Conservation (phyloP, 257 asterid species). For the Solanum stenotomum region DNA sequence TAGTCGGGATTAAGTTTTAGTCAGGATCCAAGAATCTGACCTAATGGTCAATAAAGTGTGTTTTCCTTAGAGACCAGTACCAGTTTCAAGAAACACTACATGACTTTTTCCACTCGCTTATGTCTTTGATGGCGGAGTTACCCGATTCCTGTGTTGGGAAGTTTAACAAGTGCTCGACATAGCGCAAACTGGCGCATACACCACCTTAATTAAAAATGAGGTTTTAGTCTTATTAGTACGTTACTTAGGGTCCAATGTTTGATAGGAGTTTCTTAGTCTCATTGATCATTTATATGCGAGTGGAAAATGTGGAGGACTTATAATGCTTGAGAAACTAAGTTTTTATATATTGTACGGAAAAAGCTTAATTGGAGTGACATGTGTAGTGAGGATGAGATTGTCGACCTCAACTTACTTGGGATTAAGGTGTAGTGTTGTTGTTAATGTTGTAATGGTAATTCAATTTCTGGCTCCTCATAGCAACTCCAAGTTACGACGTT, state of each 20-base stretch:
- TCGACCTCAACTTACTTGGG: background rate
- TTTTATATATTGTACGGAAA: background rate
- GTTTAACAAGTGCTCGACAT: background rate
- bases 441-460: background rate
- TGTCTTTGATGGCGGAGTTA: background rate
- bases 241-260: background rate
- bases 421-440: background rate
- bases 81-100: background rate
- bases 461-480: background rate
- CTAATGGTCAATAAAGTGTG: background rate
- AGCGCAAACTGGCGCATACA: background rate
- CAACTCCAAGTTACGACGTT: background rate
- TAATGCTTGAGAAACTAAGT: background rate
- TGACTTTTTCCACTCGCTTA: background rate
- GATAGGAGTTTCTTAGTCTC: background rate
- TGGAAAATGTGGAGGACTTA: background rate
- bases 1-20: background rate
- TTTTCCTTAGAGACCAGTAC: background rate
- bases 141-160: background rate
- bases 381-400: background rate
- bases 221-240: background rate
- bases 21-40: background rate
- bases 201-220: background rate
- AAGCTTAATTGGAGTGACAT: background rate
- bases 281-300: background rate